phyloP scores from a whole-genome alignment of 495 filamentous ascomycete genomes.

The Aspergillus sclerotiicarbonarius region DNA sequence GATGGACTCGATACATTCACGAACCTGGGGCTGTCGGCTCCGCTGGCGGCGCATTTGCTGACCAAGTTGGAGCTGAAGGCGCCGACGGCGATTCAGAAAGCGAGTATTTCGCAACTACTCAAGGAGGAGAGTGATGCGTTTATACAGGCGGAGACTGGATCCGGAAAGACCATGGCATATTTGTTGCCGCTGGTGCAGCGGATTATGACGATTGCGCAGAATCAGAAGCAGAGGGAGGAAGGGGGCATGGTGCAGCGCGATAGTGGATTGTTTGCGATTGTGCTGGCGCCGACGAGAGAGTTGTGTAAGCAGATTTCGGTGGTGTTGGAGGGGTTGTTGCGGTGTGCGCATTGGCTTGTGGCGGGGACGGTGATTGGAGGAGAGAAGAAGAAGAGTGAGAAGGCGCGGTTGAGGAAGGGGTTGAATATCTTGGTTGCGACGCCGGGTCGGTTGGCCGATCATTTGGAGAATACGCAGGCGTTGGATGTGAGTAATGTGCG shows the following conservation, averaged over 20 bases:
- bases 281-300: slow-evolving; percentile 89
- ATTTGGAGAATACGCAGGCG: slow-evolving; percentile 85
- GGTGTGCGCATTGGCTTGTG: slow-evolving; percentile 86
- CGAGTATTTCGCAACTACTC: slow-evolving; percentile 73
- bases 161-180: slow-evolving; percentile 95
- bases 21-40: slow-evolving; percentile 71
- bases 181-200: slow-evolving; percentile 86
- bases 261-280: slow-evolving; percentile 88
- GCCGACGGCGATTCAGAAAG: slow-evolving; percentile 92
- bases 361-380: slow-evolving; percentile 90
- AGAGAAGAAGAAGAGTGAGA: slow-evolving; percentile 96
- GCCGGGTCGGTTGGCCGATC: slow-evolving; percentile 84
- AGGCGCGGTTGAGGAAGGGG: slow-evolving; percentile 86
- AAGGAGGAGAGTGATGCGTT: slow-evolving; percentile 88
- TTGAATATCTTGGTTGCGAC: slow-evolving; percentile 95
- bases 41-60: slow-evolving; percentile 76
- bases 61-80: slow-evolving; percentile 85
- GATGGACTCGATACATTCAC: slow-evolving; percentile 81
- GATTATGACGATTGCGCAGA: slow-evolving; percentile 69
- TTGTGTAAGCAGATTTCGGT: slow-evolving; percentile 87
- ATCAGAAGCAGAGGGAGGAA: slow-evolving; percentile 22
- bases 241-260: slow-evolving; percentile 60
- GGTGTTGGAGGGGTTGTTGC: slow-evolving; percentile 77
- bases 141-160: slow-evolving; percentile 94
- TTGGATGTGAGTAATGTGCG: slow-evolving; percentile 84